A percentile compares a stretch with the other conserved stretches of the same genome.
phyloP scores from a whole-genome alignment of 768 basidiomycete species.

The Tephrocybe sp. region DNA sequence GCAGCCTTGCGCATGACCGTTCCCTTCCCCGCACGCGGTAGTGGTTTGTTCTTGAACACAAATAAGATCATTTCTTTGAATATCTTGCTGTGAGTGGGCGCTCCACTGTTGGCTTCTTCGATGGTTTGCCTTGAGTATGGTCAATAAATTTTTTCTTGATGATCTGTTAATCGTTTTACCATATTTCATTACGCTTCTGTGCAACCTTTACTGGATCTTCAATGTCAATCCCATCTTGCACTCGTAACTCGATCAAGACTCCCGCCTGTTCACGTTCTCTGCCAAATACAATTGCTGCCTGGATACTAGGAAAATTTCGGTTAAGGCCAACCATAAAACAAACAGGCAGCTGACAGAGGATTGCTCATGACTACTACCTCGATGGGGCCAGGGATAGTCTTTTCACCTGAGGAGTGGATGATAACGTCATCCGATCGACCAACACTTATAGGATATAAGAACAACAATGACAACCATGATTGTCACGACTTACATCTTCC shows the following conservation, averaged over 20 bases:
- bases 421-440: constrained; percentile 40
- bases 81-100: too few relatives aligned
- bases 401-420: constrained; percentile 34
- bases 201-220: too few relatives aligned
- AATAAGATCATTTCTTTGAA: too few relatives aligned
- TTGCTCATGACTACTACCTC: constrained; percentile 20
- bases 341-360: constrained; percentile 14
- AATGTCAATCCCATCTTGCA: constrained; percentile 21
- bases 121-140: too few relatives aligned
- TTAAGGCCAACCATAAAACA: background rate
- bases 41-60: too few relatives aligned
- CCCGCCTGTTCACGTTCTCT: constrained; percentile 26
- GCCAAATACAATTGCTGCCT: constrained; percentile 37
- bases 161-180: too few relatives aligned
- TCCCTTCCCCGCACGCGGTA: too few relatives aligned
- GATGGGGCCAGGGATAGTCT: constrained; percentile 35
- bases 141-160: too few relatives aligned
- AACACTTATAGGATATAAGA: constrained; percentile 23
- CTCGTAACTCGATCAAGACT: constrained; percentile 21
- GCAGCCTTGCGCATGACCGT: constrained; percentile 42
- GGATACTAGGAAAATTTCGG: constrained; percentile 1
- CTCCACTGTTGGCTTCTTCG: too few relatives aligned
- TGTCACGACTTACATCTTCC: constrained; percentile 28
- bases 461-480: background rate
- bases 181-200: too few relatives aligned